These are phyloP conservation scores for Xylaria sp. DNA, from an alignment of 2,329 filamentous ascomycete species.

Conservation along the genomic window DNA sequence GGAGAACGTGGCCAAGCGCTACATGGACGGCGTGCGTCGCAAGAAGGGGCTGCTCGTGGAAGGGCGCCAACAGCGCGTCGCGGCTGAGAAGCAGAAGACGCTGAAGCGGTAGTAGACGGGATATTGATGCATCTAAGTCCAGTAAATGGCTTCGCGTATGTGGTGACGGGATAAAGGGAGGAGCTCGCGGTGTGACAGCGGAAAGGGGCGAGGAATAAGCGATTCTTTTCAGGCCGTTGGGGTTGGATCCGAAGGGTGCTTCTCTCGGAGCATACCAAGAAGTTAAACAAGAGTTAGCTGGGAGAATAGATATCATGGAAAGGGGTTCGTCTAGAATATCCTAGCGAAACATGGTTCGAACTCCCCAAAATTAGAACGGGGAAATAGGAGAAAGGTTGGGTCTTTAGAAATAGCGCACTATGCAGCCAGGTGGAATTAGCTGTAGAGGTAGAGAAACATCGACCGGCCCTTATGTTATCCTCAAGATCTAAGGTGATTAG, in stretches of 20 bases:
- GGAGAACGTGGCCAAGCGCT: constrained; percentile 95
- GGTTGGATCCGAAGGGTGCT: neutral
- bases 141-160: neutral
- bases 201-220: neutral
- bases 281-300: neutral
- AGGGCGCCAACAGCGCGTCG: constrained; percentile 78
- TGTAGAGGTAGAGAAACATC: neutral
- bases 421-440: neutral
- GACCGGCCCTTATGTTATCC: neutral
- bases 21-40: constrained; percentile 88
- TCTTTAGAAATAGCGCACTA: neutral
- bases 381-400: neutral
- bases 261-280: neutral
- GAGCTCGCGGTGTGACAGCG: neutral
- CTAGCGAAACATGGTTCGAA: neutral
- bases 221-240: neutral
- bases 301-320: neutral
- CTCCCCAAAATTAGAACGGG: neutral
- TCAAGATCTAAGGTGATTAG: neutral
- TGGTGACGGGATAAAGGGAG: neutral
- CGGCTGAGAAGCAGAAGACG: constrained; percentile 91
- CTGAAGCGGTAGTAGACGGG: constrained; percentile 64
- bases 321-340: neutral
- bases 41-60: constrained; percentile 90
- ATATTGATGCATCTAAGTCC: neutral